phyloP scores from a whole-genome alignment of 805 yeast species.

The Tetrapisispora iriomotensis region DNA sequence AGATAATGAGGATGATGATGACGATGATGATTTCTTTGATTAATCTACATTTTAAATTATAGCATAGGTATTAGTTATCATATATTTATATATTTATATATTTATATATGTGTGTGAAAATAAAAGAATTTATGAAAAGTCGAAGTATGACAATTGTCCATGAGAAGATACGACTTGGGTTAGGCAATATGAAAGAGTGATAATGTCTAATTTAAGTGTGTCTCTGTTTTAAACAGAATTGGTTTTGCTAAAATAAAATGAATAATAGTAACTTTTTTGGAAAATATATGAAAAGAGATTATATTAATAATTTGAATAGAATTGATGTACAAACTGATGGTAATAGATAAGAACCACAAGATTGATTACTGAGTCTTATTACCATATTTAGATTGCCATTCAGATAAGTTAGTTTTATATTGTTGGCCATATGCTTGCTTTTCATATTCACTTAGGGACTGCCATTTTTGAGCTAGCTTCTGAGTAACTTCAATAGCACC shows the following conservation, averaged over 20 bases:
- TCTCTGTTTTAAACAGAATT: too few relatives aligned
- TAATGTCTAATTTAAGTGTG: too few relatives aligned
- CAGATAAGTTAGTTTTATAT: slow-evolving; percentile 13
- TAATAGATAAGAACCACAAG: too few relatives aligned
- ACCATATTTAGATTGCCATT: slow-evolving; percentile 6
- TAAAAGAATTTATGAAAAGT: too few relatives aligned
- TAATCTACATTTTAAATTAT: slow-evolving; percentile 10
- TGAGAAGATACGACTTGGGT: too few relatives aligned
- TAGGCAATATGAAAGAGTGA: too few relatives aligned
- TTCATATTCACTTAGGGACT: slow-evolving; percentile 10
- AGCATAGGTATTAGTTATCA: background rate
- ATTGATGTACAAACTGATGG: too few relatives aligned
- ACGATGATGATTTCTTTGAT: slow-evolving; percentile 38
- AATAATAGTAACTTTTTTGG: too few relatives aligned
- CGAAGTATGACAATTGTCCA: too few relatives aligned
- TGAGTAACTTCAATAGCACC: slow-evolving; percentile 14
- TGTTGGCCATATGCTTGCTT: slow-evolving; percentile 19
- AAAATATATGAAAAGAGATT: too few relatives aligned
- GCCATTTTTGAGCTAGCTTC: slow-evolving; percentile 22
- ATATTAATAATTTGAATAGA: too few relatives aligned
- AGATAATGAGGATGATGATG: slow-evolving; percentile 30
- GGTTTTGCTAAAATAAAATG: too few relatives aligned
- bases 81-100: background rate
- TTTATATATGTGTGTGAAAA: background rate
- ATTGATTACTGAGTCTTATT: background rate